phyloP scores from a whole-genome alignment of 805 yeast species.

The Candida patagonica region DNA sequence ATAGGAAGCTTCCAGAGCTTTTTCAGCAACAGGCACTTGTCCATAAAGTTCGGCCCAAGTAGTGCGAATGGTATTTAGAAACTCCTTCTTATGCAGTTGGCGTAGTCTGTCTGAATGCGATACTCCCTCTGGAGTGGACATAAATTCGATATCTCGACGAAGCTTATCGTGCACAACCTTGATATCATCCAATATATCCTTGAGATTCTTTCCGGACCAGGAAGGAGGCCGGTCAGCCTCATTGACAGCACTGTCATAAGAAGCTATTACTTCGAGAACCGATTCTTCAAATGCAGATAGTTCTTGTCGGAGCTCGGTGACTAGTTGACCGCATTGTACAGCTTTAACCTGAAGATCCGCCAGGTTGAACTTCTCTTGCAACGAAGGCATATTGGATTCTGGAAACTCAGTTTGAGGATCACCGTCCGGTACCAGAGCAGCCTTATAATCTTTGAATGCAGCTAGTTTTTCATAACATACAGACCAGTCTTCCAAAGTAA shows the following conservation, averaged over 20 bases:
- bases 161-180: constrained; percentile 1
- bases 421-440: neutral
- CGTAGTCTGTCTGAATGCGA: neutral
- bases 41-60: neutral
- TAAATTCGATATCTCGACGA: neutral
- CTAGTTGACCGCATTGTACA: neutral
- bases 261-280: neutral
- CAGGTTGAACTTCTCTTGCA: neutral
- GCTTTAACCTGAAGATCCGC: neutral
- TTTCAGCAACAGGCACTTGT: neutral
- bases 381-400: neutral
- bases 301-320: neutral
- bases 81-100: constrained; percentile 23
- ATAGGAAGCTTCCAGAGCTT: constrained; percentile 1
- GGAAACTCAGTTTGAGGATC: neutral
- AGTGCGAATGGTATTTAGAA: constrained; percentile 15
- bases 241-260: too few relatives aligned
- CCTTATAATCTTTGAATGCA: neutral
- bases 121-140: neutral
- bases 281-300: neutral
- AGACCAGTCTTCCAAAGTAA: constrained; percentile 2
- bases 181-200: constrained; percentile 1
- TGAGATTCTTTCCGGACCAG: neutral
- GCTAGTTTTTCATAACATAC: constrained; percentile 1
- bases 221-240: neutral